Percentiles rank a stretch among this genome's conserved stretches.
phyloP scores from a whole-genome alignment of 2,329 filamentous ascomycete species.

The Neodidymelliopsis sp. region DNA sequence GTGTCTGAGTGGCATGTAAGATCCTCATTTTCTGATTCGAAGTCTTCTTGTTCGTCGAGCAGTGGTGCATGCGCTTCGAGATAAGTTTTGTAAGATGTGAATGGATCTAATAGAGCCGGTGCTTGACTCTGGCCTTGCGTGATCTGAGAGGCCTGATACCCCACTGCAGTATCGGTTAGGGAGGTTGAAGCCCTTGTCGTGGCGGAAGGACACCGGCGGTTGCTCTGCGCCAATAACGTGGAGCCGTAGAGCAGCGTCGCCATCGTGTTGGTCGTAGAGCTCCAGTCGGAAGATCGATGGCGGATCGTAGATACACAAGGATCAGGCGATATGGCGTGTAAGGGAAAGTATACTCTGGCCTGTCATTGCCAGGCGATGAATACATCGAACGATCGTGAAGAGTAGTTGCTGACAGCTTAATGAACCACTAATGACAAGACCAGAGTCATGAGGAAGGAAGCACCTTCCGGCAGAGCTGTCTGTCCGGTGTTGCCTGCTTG shows the following conservation, averaged over 20 bases:
- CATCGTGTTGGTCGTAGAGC: not conserved
- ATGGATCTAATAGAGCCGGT: constrained; percentile 24
- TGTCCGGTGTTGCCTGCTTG: not conserved
- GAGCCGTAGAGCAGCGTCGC: constrained; percentile 4
- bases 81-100: constrained; percentile 32
- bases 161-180: constrained; percentile 18
- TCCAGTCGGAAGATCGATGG: not conserved
- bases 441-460: not conserved
- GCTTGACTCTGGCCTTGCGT: constrained; percentile 11
- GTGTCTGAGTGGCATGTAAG: constrained; percentile 13
- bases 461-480: not conserved
- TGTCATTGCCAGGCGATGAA: not conserved
- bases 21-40: constrained; percentile 22
- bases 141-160: constrained; percentile 13
- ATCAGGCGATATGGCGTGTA: not conserved
- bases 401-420: not conserved
- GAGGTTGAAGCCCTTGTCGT: constrained; percentile 18
- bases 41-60: constrained; percentile 5
- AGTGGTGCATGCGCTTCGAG: constrained; percentile 15
- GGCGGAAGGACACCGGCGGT: constrained; percentile 14
- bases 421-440: not conserved
- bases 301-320: not conserved
- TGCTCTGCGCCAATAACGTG: constrained; percentile 21
- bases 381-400: not conserved
- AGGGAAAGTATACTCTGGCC: not conserved